These are phyloP conservation scores for Ormosia emarginata DNA, from an alignment of 306 rosid species.

Conservation along the genomic window DNA sequence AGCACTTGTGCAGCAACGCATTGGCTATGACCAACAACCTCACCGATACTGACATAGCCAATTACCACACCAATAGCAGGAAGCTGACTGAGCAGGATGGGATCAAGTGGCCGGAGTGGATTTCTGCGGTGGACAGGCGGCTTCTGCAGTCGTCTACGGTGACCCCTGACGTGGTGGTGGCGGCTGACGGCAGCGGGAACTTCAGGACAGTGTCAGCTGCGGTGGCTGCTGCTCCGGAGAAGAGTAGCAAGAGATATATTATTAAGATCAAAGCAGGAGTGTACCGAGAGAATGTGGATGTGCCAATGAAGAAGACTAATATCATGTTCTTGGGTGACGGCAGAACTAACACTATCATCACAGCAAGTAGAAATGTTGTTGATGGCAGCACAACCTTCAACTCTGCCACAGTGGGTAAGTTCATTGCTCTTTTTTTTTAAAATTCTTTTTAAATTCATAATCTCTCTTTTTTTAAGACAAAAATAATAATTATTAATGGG, in stretches of 20 bases:
- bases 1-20: slow-evolving; percentile 61
- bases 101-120: slow-evolving; percentile 63
- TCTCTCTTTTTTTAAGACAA: too few relatives aligned
- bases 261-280: slow-evolving; percentile 70
- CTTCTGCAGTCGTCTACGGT: slow-evolving; percentile 47
- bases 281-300: slow-evolving; percentile 66
- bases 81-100: slow-evolving; percentile 3
- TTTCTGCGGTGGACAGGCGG: slow-evolving; percentile 50
- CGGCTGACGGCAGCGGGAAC: slow-evolving; percentile 67
- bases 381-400: slow-evolving; percentile 82
- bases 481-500: too few relatives aligned
- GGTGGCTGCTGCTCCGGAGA: slow-evolving; percentile 64
- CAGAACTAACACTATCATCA: slow-evolving; percentile 55
- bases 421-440: neutral
- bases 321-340: slow-evolving; percentile 79
- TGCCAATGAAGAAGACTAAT: slow-evolving; percentile 54
- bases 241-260: slow-evolving; percentile 44
- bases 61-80: neutral
- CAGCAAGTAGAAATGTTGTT: slow-evolving; percentile 55
- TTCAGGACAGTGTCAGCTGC: slow-evolving; percentile 61
- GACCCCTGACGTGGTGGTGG: slow-evolving; percentile 57
- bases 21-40: slow-evolving; percentile 69
- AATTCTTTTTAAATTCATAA: too few relatives aligned
- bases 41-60: slow-evolving; percentile 57
- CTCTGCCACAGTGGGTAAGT: slow-evolving; percentile 73